Percentiles rank a stretch among this genome's conserved stretches.
These are phyloP conservation scores for Citrullus amarus DNA, from an alignment of 306 rosid species.

Conservation along the genomic window DNA sequence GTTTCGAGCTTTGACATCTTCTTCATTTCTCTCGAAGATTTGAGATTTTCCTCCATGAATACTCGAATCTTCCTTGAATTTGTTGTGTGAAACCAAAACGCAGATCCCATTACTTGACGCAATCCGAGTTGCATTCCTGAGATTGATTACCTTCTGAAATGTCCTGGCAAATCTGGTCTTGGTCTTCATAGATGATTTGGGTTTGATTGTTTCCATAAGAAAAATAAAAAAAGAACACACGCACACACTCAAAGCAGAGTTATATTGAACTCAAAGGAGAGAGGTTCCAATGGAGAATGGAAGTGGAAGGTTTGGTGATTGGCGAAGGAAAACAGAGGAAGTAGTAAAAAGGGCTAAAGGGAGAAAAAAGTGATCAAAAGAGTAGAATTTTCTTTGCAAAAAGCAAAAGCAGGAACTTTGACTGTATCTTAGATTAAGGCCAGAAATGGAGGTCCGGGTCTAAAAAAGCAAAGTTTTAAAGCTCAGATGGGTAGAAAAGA, in stretches of 20 bases:
- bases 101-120: constrained; percentile 76
- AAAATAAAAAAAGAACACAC: background rate
- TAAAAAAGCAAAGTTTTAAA: background rate
- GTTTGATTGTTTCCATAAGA: constrained; percentile 55
- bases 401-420: constrained; percentile 11
- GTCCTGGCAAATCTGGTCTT: constrained; percentile 43
- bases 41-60: constrained; percentile 14
- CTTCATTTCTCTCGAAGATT: constrained; percentile 13
- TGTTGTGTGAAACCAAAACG: constrained; percentile 37
- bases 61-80: constrained; percentile 35
- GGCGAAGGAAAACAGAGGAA: constrained; percentile 5
- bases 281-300: constrained; percentile 19
- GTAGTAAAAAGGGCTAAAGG: background rate
- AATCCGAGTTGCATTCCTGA: constrained; percentile 40
- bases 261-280: background rate
- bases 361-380: background rate
- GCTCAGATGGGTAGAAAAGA: background rate
- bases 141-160: constrained; percentile 57
- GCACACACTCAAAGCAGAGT: background rate
- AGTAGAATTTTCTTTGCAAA: constrained; percentile 3
- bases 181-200: constrained; percentile 46
- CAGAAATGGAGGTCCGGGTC: constrained; percentile 6
- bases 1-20: constrained; percentile 29
- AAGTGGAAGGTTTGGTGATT: background rate
- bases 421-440: constrained; percentile 1